Evolutionary conservation across 163 green algal genomes (phyloP).

Genomic region (Volvox carteri): DNA sequence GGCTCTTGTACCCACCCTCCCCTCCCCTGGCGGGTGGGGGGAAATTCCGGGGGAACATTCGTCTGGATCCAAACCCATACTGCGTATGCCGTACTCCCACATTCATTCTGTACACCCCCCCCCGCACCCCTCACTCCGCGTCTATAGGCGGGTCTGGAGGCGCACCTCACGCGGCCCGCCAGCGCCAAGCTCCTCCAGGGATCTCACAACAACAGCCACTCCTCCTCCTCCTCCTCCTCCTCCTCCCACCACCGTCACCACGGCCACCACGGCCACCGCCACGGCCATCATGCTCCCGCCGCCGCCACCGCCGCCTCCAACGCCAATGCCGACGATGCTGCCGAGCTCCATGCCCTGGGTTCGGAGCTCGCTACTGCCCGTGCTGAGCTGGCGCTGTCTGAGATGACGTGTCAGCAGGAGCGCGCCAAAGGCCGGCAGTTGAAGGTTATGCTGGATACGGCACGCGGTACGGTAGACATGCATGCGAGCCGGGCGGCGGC

Average conservation of each 20-base stretch:
- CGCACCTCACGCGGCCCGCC: neutral
- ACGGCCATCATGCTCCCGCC: no score
- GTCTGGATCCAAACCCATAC: no score
- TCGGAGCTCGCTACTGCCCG: constrained; percentile 11
- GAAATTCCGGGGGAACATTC: no score
- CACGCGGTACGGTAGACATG: neutral
- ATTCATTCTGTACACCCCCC: neutral
- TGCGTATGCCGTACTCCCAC: no score
- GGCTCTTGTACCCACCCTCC: neutral
- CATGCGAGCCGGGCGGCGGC: constrained; percentile 16
- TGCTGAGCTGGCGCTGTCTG: constrained; percentile 11
- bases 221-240: no score
- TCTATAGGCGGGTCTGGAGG: constrained; percentile 17
- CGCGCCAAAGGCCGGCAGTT: constrained; percentile 19
- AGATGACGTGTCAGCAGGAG: constrained; percentile 42
- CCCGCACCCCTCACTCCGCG: neutral
- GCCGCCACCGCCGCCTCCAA: no score
- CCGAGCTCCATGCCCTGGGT: neutral
- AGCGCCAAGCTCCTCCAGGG: neutral
- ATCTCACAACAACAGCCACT: no score
- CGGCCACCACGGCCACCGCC: no score
- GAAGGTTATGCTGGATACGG: constrained; percentile 44
- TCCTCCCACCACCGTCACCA: no score
- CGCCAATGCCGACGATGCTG: no score
- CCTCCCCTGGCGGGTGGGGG: neutral